Percentiles rank a stretch among this genome's conserved stretches.
phyloP scores from a whole-genome alignment of 108 stramenopile species.

The Cyclotella cryptica region DNA sequence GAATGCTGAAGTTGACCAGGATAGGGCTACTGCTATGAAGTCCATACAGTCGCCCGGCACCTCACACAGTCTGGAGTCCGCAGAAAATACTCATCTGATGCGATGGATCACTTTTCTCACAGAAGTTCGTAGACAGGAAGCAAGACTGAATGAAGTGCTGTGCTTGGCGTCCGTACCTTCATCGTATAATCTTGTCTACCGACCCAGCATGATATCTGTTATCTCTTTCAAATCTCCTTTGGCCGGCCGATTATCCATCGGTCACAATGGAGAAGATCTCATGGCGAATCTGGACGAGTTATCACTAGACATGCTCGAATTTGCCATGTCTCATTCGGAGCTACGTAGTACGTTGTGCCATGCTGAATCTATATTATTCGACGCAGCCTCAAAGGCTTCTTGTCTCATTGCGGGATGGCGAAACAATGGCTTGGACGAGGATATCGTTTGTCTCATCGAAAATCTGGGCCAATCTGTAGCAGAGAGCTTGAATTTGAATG shows the following conservation, averaged over 20 bases:
- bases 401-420: conserved; percentile 33
- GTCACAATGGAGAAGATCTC: conserved; percentile 11
- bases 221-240: conserved; percentile 7
- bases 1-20: neutral
- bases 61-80: conserved; percentile 7
- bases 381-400: conserved; percentile 42
- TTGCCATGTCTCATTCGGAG: conserved; percentile 23
- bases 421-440: neutral
- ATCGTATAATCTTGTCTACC: conserved; percentile 20
- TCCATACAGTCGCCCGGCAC: neutral
- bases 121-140: conserved; percentile 46
- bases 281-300: conserved; percentile 49
- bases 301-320: conserved; percentile 29
- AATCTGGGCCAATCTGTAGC: conserved; percentile 30
- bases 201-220: conserved; percentile 37
- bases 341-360: conserved; percentile 18
- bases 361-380: conserved; percentile 35
- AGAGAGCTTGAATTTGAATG: conserved; percentile 15
- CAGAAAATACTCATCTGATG: conserved; percentile 20
- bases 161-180: conserved; percentile 15
- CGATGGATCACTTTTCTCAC: conserved; percentile 41
- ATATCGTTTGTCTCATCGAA: conserved; percentile 23
- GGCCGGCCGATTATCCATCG: neutral
- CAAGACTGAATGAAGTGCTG: conserved; percentile 35
- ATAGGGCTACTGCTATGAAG: conserved; percentile 10